Evolutionary conservation across 2,329 filamentous ascomycete species (phyloP).

Genomic region (Scleromitrula shiraiana): DNA sequence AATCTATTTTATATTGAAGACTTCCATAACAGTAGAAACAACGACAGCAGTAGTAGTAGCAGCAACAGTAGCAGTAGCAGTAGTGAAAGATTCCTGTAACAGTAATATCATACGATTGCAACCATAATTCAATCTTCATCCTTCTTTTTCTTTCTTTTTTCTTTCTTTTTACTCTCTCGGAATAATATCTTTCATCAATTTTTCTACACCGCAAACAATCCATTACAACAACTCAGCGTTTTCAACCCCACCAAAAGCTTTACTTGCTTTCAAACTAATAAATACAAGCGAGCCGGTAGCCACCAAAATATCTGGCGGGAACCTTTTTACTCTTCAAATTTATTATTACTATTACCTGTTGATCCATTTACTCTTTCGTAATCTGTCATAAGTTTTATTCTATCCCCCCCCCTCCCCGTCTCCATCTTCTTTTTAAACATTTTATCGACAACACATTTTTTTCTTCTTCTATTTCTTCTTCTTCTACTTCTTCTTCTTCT

Average conservation of each 20-base stretch:
- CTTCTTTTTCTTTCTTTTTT: too few species aligned
- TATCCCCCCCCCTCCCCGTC: too few species aligned
- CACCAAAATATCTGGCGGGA: neutral
- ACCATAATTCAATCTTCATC: neutral
- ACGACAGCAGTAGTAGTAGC: neutral
- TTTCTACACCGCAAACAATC: slow-evolving; percentile 8
- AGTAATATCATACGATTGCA: slow-evolving; percentile 1
- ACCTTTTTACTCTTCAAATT: neutral
- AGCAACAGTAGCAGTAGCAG: neutral
- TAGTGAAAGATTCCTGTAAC: neutral
- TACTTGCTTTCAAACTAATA: slow-evolving; percentile 1
- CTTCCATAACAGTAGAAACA: neutral
- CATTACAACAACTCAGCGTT: slow-evolving; percentile 3
- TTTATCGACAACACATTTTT: neutral
- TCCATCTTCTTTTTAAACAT: neutral
- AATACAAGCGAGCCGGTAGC: slow-evolving; percentile 3
- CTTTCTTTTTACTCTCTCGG: too few species aligned
- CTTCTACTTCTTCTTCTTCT: neutral
- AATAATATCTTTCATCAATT: too few species aligned
- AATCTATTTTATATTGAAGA: too few species aligned
- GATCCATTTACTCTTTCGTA: too few species aligned
- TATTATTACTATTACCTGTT: too few species aligned
- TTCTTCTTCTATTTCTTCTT: neutral
- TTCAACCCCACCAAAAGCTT: slow-evolving; percentile 6
- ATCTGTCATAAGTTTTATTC: too few species aligned